Base-by-base conservation (phyloP, 345 rosid species). In the Euphorbia lathyris region DNA sequence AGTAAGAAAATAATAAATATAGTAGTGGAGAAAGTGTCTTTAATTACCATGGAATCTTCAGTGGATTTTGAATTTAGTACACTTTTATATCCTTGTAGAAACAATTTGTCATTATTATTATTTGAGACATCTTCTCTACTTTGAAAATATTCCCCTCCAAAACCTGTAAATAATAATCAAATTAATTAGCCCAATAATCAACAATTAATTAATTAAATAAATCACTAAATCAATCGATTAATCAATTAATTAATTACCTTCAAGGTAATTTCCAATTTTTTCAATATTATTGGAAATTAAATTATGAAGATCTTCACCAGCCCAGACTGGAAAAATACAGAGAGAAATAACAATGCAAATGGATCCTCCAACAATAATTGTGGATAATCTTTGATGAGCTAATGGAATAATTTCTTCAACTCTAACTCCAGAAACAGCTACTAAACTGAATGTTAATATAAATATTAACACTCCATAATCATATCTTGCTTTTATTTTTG, bases 381-480 rank as follows among this genome's bases (percentile, higher is more conserved):
- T 76, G 13, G 58, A 30, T 20, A 76, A 16, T 23, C 80, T 71
- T 45, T 67, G 72, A 53, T 67, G 56, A 19, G 80, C 80, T 40
- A 72, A 0, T 55, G 7, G 22, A 47, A 76, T 7, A 30, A 76
- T 42, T 45, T 76, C 72, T 48, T 71, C 80, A 0, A 72, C 68
- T 61, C 69, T 68, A 32, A 55, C 27, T n/a, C 78, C 78, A 1
- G 81, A 78, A 1, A 78, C 66, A 0, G 84, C 59, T 27, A 81
- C 73, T 76, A 81, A 29, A 27, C 80, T 58, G 69, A 78, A 81
- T 29, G 82, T 81, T 58, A 81, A 47, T 69, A 78, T 76, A 26
- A 78, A 81, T 34, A 81, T 61, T 69, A 78, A 30, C 11, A 81
- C 63, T 47, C 85, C 85, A 55, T 81, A 78, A 47, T 81, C 82